Evolutionary conservation across 129 eudicot genomes (phyloP).

Genomic region (Erigeron canadensis): DNA sequence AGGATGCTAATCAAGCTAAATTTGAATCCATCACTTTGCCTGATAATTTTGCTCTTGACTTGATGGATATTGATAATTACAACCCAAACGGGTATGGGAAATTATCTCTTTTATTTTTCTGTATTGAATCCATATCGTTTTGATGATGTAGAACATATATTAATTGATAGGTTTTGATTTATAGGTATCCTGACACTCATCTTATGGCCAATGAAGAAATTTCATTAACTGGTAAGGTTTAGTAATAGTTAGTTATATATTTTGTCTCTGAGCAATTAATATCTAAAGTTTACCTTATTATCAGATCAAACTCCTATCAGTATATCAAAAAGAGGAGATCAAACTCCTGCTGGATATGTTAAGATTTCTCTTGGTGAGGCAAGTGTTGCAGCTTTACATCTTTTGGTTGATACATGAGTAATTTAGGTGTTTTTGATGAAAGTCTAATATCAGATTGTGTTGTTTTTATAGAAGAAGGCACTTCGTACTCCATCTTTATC

Average conservation of each 20-base stretch:
- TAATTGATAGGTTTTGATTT: not conserved
- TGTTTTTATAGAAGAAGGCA: conserved; percentile 53
- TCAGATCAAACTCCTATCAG: conserved; percentile 22
- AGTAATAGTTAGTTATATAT: not conserved
- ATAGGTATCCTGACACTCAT: conserved; percentile 61
- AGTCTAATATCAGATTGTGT: not conserved
- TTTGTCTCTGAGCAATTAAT: not conserved
- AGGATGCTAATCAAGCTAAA: conserved; percentile 78
- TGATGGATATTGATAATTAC: conserved; percentile 52
- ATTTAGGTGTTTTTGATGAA: conserved; percentile 15
- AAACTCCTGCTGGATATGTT: conserved; percentile 59
- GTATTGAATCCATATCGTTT: not conserved
- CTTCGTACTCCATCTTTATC: conserved; percentile 24
- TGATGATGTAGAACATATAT: not conserved
- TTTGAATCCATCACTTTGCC: conserved; percentile 78
- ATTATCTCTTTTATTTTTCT: not conserved
- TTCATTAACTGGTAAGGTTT: conserved; percentile 51
- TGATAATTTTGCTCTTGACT: conserved; percentile 68
- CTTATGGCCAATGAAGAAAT: conserved; percentile 64
- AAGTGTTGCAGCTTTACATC: conserved; percentile 7
- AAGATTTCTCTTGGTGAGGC: conserved; percentile 64
- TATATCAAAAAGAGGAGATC: conserved; percentile 40
- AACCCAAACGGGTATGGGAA: conserved; percentile 38
- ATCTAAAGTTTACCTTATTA: conserved; percentile 3
- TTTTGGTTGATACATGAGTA: not conserved